Evolutionary conservation across 441 rosid genomes (phyloP).

Genomic region (Bruguiera hainesii): DNA sequence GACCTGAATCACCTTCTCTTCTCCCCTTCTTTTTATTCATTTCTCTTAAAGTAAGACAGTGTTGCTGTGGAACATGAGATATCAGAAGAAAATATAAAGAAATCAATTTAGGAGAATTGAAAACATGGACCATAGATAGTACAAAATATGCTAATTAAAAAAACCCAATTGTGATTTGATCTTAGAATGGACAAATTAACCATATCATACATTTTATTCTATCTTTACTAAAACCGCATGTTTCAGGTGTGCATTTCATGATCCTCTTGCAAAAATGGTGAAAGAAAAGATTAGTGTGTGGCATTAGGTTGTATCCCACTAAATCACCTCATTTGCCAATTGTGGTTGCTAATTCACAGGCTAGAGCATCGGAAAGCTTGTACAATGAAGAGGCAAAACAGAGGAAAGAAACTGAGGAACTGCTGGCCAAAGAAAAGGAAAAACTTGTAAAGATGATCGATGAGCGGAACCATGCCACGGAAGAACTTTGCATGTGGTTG

Average conservation of each 20-base stretch:
- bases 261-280: too few relatives aligned
- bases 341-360: conserved; percentile 41
- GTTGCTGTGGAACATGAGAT: not conserved
- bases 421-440: conserved; percentile 53
- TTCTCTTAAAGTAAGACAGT: conserved; percentile 4
- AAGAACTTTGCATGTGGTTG: conserved; percentile 45
- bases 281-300: too few relatives aligned
- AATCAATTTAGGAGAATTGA: conserved; percentile 1
- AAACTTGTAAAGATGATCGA: conserved; percentile 43
- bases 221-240: too few relatives aligned
- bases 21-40: not conserved
- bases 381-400: conserved; percentile 58
- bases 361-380: conserved; percentile 55
- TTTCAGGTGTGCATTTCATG: too few relatives aligned
- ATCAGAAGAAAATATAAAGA: conserved; percentile 6
- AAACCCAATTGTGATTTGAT: not conserved
- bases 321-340: conserved; percentile 9
- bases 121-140: not conserved
- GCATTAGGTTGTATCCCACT: too few relatives aligned
- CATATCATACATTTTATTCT: too few relatives aligned
- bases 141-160: too few relatives aligned
- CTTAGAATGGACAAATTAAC: not conserved
- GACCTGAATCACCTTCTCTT: not conserved
- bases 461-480: conserved; percentile 46
- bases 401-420: conserved; percentile 63